Evolutionary conservation across 2,329 filamentous ascomycete genomes (phyloP).

Genomic region (Pleurostoma richardsiae): DNA sequence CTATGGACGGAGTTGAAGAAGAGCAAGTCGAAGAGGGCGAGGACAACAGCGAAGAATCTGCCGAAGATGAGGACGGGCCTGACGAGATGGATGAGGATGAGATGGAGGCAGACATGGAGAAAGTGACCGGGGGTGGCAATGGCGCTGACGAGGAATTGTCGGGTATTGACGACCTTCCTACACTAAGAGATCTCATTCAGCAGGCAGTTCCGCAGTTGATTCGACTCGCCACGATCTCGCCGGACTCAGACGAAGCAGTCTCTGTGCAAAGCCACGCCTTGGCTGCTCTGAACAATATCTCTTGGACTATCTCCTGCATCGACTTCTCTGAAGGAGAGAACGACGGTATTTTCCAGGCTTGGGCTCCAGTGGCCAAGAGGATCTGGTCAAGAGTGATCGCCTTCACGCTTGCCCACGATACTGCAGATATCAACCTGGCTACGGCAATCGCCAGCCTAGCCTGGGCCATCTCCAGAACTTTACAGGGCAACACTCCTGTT

Average conservation of each 20-base stretch:
- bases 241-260: conserved; percentile 32
- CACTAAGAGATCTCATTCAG: conserved; percentile 41
- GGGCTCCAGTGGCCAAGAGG: conserved; percentile 45
- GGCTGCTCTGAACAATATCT: conserved; percentile 60
- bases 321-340: conserved; percentile 53
- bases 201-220: conserved; percentile 43
- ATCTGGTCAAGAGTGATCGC: conserved; percentile 55
- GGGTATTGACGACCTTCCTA: conserved; percentile 47
- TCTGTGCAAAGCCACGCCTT: conserved; percentile 49
- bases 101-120: conserved; percentile 60
- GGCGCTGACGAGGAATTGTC: conserved; percentile 31
- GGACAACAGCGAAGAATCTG: conserved; percentile 27
- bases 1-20: conserved; percentile 26
- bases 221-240: conserved; percentile 35
- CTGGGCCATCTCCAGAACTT: conserved; percentile 57
- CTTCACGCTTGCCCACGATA: conserved; percentile 55
- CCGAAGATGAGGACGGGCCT: conserved; percentile 23
- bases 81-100: conserved; percentile 38
- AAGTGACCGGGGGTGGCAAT: conserved; percentile 48
- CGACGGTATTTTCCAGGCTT: conserved; percentile 44
- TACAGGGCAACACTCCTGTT: conserved; percentile 43
- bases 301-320: conserved; percentile 60
- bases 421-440: conserved; percentile 57
- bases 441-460: conserved; percentile 59
- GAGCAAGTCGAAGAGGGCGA: conserved; percentile 18